Evolutionary conservation across 805 yeast species (phyloP).

Genomic region (Saturnispora ahearnii): DNA sequence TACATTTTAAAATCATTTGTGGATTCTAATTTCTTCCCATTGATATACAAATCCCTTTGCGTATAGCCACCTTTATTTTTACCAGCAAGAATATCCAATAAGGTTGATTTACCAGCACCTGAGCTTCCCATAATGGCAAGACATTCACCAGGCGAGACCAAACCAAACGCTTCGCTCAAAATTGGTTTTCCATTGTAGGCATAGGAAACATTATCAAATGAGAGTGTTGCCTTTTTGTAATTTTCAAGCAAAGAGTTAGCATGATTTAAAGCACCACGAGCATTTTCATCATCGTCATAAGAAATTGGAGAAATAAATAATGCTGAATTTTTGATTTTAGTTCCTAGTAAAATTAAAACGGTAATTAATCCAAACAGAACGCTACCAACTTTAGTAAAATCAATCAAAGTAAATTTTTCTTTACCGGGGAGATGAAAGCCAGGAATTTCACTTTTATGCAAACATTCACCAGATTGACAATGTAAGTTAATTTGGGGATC

Average conservation of each 20-base stretch:
- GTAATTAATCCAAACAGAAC: conserved; percentile 36
- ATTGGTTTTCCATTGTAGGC: conserved; percentile 44
- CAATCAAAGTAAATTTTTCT: conserved; percentile 35
- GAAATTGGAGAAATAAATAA: conserved; percentile 36
- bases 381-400: conserved; percentile 37
- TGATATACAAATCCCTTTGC: conserved; percentile 61
- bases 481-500: conserved; percentile 77
- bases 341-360: conserved; percentile 33
- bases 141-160: conserved; percentile 79
- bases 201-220: conserved; percentile 69
- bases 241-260: conserved; percentile 32
- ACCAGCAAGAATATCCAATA: conserved; percentile 83
- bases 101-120: conserved; percentile 96
- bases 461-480: conserved; percentile 84
- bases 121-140: conserved; percentile 98
- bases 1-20: conserved; percentile 34
- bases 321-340: conserved; percentile 52
- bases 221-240: conserved; percentile 59
- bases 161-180: conserved; percentile 58
- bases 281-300: conserved; percentile 22
- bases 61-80: conserved; percentile 72
- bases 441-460: conserved; percentile 88
- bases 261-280: conserved; percentile 19
- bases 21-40: conserved; percentile 45
- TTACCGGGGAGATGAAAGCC: conserved; percentile 69